A percentile compares a stretch with the other conserved stretches of the same genome.
Conservation (phyloP, 345 rosid genomes). For the Clarkia xantiana region DNA sequence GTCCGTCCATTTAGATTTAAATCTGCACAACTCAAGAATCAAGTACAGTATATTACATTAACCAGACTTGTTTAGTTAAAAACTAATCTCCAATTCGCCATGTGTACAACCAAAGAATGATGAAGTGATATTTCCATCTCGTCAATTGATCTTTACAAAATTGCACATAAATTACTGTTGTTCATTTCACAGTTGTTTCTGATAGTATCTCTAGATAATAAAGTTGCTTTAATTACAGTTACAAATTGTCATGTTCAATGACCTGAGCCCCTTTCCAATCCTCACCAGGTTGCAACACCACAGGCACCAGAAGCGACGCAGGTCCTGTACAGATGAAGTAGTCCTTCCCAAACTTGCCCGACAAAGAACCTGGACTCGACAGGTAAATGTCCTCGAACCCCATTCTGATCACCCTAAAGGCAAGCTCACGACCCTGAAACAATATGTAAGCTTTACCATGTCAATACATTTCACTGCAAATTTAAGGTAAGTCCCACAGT, state of each 20-base stretch:
- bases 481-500: neutral
- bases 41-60: too few species aligned
- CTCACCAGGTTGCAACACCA: slow-evolving; percentile 43
- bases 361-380: slow-evolving; percentile 35
- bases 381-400: slow-evolving; percentile 65
- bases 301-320: slow-evolving; percentile 63
- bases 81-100: too few species aligned
- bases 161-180: too few species aligned
- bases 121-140: too few species aligned
- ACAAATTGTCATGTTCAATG: slow-evolving; percentile 85
- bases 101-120: too few species aligned
- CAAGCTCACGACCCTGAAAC: slow-evolving; percentile 57
- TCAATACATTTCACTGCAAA: neutral
- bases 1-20: too few species aligned
- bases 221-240: slow-evolving; percentile 8
- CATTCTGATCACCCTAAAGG: slow-evolving; percentile 62
- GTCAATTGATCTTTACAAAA: too few species aligned
- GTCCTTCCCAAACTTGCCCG: slow-evolving; percentile 51
- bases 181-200: too few species aligned
- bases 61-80: too few species aligned
- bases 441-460: neutral
- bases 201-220: too few species aligned
- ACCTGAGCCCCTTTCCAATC: slow-evolving; percentile 81
- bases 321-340: slow-evolving; percentile 76
- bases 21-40: too few species aligned